These are phyloP conservation scores for Aristolochia contorta DNA, from an alignment of 164 flowering plant species.

Conservation along the genomic window DNA sequence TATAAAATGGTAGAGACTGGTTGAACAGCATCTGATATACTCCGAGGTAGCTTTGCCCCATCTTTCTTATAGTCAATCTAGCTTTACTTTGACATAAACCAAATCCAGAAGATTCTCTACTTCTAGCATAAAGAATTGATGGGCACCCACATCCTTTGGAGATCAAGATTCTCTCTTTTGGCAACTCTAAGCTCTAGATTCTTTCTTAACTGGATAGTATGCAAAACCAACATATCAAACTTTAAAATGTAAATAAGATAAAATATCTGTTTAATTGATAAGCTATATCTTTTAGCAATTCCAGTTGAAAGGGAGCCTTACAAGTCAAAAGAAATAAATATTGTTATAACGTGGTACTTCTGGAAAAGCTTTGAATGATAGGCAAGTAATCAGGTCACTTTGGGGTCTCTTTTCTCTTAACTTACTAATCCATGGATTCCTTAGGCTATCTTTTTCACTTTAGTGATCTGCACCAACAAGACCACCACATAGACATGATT, in stretches of 20 bases:
- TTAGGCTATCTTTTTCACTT: constrained; percentile 46
- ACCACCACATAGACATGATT: constrained; percentile 36
- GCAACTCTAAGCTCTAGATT: constrained; percentile 65
- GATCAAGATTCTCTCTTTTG: constrained; percentile 53
- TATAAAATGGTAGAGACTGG: constrained; percentile 35
- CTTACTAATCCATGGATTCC: constrained; percentile 44
- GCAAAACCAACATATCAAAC: constrained; percentile 34
- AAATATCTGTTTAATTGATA: constrained; percentile 12
- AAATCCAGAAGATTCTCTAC: constrained; percentile 26
- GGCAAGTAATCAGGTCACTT: constrained; percentile 35
- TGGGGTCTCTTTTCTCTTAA: constrained; percentile 37
- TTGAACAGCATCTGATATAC: constrained; percentile 57
- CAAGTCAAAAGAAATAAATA: constrained; percentile 28
- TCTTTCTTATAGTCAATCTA: constrained; percentile 43
- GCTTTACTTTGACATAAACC: constrained; percentile 27
- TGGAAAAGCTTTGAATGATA: constrained; percentile 31
- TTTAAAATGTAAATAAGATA: constrained; percentile 12
- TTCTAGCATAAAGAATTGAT: constrained; percentile 51
- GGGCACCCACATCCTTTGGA: constrained; percentile 38
- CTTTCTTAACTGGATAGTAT: constrained; percentile 75
- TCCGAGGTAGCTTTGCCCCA: constrained; percentile 46
- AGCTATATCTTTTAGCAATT: constrained; percentile 26
- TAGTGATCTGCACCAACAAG: constrained; percentile 66
- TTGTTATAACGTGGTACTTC: constrained; percentile 21
- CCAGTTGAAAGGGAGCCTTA: constrained; percentile 29